phyloP scores from a whole-genome alignment of 495 filamentous ascomycete genomes.

The Aspergillus coremiiformis region DNA sequence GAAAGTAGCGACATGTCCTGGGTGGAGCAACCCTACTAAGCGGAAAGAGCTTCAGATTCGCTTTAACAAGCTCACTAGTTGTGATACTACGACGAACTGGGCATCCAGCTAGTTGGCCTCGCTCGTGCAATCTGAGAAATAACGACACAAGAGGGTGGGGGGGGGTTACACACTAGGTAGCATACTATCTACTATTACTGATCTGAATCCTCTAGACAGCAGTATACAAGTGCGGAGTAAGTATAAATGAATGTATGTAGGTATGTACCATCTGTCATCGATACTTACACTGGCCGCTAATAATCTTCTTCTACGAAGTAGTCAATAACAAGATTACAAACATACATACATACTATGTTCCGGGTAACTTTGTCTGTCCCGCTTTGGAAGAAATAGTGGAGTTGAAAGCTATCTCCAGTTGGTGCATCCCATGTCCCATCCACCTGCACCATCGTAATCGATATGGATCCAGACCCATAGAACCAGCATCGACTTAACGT shows the following conservation, averaged over 20 bases:
- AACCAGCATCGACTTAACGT: background rate
- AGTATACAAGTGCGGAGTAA: slow-evolving; percentile 9
- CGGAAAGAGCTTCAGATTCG: slow-evolving; percentile 2
- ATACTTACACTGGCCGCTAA: background rate
- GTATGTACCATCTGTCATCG: too few species aligned
- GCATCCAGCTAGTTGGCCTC: background rate
- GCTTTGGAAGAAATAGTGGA: background rate
- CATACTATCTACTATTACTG: background rate
- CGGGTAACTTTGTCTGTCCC: background rate
- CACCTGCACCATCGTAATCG: background rate
- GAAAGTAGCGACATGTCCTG: slow-evolving; percentile 24
- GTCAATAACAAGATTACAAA: background rate
- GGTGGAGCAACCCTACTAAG: slow-evolving; percentile 4
- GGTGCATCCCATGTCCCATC: background rate
- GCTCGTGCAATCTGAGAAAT: background rate
- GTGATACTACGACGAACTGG: background rate
- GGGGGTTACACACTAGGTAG: background rate
- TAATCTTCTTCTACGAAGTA: background rate
- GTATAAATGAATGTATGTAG: too few species aligned
- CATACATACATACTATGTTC: too few species aligned
- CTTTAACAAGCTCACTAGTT: slow-evolving; percentile 1
- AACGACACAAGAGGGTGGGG: background rate
- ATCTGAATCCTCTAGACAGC: background rate
- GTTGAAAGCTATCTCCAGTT: background rate
- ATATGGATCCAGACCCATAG: background rate